These are phyloP conservation scores for Trichoderma sp. DNA, from an alignment of 2,329 filamentous ascomycete species.

Conservation along the genomic window DNA sequence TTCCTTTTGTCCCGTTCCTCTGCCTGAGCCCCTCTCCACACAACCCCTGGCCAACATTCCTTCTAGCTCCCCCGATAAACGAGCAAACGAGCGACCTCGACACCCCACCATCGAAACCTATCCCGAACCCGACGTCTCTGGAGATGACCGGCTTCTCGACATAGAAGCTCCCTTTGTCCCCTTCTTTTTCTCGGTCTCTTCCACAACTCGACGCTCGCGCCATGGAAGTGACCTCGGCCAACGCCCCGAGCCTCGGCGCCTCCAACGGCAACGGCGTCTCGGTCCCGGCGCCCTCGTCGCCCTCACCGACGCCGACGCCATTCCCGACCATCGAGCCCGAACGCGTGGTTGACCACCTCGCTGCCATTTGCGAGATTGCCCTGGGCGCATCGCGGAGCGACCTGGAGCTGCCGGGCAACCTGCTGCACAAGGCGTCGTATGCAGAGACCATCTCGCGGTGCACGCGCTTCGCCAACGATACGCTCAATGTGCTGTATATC, in stretches of 20 bases:
- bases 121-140: constrained; percentile 22
- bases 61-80: not conserved
- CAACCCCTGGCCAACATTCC: constrained; percentile 11
- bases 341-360: constrained; percentile 68
- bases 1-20: not conserved
- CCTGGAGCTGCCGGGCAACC: constrained; percentile 74
- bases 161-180: constrained; percentile 21
- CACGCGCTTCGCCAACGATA: constrained; percentile 82
- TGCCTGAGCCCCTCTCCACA: not conserved
- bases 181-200: constrained; percentile 11
- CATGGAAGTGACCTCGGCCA: constrained; percentile 54
- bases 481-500: constrained; percentile 84
- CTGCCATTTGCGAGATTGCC: constrained; percentile 67
- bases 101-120: constrained; percentile 10
- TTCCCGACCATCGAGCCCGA: constrained; percentile 63
- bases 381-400: constrained; percentile 74
- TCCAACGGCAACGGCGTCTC: constrained; percentile 38
- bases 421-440: constrained; percentile 71
- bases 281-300: constrained; percentile 41
- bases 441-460: constrained; percentile 83
- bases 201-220: constrained; percentile 24
- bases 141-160: constrained; percentile 31
- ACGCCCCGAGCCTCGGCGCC: constrained; percentile 48
- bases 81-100: not conserved
- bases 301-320: constrained; percentile 37